phyloP scores from a whole-genome alignment of 345 rosid genomes.

The Bretschneidera sinensis region DNA sequence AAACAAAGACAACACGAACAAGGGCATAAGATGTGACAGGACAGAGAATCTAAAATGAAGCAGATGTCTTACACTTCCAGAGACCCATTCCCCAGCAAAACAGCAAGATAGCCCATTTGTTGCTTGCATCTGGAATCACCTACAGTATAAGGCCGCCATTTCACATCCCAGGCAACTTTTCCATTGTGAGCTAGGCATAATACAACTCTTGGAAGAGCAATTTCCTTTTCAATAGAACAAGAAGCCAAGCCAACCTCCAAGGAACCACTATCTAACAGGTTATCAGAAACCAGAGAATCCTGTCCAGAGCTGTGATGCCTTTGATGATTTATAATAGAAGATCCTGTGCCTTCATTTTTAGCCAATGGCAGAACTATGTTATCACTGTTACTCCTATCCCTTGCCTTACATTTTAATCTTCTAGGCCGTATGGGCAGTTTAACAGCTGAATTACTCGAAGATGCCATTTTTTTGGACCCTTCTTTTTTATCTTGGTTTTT shows the following conservation, averaged over 20 bases:
- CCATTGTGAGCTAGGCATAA: constrained; percentile 89
- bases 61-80: constrained; percentile 77
- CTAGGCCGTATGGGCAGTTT: constrained; percentile 23
- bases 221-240: constrained; percentile 35
- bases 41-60: constrained; percentile 8
- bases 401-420: constrained; percentile 27
- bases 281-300: constrained; percentile 20
- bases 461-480: constrained; percentile 13
- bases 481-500: constrained; percentile 21
- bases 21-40: neutral
- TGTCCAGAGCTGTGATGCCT: constrained; percentile 14
- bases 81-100: constrained; percentile 85
- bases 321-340: constrained; percentile 24
- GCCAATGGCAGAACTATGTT: constrained; percentile 15
- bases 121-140: constrained; percentile 41
- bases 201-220: constrained; percentile 64
- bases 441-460: constrained; percentile 27
- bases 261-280: constrained; percentile 20
- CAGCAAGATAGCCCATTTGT: constrained; percentile 89
- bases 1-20: no score
- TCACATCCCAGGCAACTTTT: constrained; percentile 90
- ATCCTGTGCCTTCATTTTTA: constrained; percentile 23
- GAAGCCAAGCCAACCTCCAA: constrained; percentile 16
- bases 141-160: constrained; percentile 62
- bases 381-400: constrained; percentile 14